Conservation (phyloP, 495 filamentous ascomycete genomes). For the Aspergillus ellipticus region DNA sequence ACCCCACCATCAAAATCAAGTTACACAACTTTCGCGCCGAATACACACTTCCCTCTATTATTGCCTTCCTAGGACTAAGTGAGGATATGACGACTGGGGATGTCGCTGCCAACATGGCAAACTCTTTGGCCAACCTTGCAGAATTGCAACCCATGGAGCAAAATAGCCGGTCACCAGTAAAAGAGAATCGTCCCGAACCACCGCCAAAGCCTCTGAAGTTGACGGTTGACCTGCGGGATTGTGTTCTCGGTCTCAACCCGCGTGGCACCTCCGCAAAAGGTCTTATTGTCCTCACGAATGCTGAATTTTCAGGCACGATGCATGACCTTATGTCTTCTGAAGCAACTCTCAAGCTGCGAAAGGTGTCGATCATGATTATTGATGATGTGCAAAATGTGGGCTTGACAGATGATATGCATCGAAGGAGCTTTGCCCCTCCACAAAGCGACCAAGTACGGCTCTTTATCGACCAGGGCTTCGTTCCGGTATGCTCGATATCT, state of each 20-base stretch:
- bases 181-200: slow-evolving; percentile 11
- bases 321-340: slow-evolving; percentile 58
- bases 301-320: slow-evolving; percentile 59
- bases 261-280: slow-evolving; percentile 68
- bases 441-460: slow-evolving; percentile 60
- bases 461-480: slow-evolving; percentile 70
- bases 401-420: slow-evolving; percentile 37
- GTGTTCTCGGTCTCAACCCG: slow-evolving; percentile 81
- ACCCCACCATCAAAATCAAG: slow-evolving; percentile 84
- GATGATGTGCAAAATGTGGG: slow-evolving; percentile 64
- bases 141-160: slow-evolving; percentile 41
- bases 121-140: slow-evolving; percentile 74
- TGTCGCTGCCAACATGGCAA: slow-evolving; percentile 68
- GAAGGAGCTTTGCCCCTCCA: slow-evolving; percentile 42
- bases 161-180: slow-evolving; percentile 14
- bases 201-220: slow-evolving; percentile 58
- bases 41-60: slow-evolving; percentile 77
- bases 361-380: slow-evolving; percentile 76
- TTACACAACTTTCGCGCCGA: slow-evolving; percentile 76
- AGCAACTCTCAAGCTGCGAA: slow-evolving; percentile 64
- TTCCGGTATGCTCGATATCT: slow-evolving; percentile 79
- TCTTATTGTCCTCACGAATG: slow-evolving; percentile 72
- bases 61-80: slow-evolving; percentile 68
- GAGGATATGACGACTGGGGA: slow-evolving; percentile 70
- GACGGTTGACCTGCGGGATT: slow-evolving; percentile 72